Percentiles rank a stretch among this genome's conserved stretches.
phyloP scores from a whole-genome alignment of 306 rosid species.

The Prunus mume region DNA sequence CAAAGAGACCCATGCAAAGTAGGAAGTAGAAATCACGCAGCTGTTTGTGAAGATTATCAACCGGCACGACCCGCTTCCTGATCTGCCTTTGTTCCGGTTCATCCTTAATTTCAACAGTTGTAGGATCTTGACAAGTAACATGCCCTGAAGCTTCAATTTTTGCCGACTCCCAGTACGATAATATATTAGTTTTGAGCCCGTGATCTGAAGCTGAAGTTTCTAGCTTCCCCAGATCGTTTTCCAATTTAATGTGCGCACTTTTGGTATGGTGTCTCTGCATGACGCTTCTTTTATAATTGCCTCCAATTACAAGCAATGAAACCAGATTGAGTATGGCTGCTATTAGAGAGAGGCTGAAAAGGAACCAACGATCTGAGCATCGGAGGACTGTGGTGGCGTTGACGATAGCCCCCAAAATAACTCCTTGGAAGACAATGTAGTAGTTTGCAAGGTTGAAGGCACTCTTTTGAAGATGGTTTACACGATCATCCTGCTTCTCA shows the following conservation, averaged over 20 bases:
- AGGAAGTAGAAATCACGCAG: neutral
- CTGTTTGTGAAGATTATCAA: neutral
- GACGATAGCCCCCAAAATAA: too few species aligned
- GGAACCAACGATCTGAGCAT: neutral
- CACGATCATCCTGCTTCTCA: too few species aligned
- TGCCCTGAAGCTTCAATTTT: neutral
- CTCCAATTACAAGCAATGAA: neutral
- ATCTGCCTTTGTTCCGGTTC: neutral
- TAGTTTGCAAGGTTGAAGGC: too few species aligned
- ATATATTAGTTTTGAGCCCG: neutral
- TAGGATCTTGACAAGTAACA: neutral
- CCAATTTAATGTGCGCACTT: neutral
- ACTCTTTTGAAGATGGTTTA: too few species aligned
- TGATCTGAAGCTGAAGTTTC: neutral
- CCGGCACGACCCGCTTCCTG: too few species aligned
- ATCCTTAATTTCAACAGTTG: too few species aligned
- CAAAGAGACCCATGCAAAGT: neutral
- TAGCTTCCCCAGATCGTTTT: neutral
- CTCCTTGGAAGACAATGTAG: too few species aligned
- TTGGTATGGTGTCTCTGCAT: neutral
- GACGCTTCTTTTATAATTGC: neutral
- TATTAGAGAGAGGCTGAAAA: neutral
- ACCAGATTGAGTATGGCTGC: neutral
- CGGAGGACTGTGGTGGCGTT: neutral
- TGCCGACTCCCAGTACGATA: neutral